Evolutionary conservation across 129 eudicot genomes (phyloP).

Genomic region (Helichrysum umbraculigerum): DNA sequence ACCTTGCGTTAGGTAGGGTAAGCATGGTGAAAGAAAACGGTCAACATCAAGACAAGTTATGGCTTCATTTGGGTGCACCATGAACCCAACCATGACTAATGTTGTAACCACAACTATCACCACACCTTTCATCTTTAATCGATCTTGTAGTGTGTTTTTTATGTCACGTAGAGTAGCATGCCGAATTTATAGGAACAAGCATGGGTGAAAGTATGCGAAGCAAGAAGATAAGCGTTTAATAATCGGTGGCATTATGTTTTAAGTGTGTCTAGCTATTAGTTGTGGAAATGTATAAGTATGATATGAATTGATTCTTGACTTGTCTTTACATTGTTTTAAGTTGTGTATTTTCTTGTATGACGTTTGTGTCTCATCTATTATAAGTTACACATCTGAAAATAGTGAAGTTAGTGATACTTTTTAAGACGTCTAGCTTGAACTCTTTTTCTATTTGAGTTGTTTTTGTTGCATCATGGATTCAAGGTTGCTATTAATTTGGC

Average conservation of each 20-base stretch:
- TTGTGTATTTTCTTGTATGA: background rate
- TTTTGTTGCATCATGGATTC: conserved; percentile 21
- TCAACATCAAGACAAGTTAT: conserved; percentile 28
- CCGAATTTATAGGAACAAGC: conserved; percentile 15
- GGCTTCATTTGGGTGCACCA: conserved; percentile 31
- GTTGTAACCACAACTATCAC: conserved; percentile 19
- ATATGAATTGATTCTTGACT: background rate
- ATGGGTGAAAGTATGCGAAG: background rate
- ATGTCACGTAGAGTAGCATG: background rate
- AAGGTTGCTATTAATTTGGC: conserved; percentile 7
- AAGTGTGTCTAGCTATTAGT: conserved; percentile 19
- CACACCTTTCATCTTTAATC: conserved; percentile 28
- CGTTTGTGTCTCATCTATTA: conserved; percentile 15
- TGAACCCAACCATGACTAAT: conserved; percentile 22
- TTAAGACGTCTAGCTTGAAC: conserved; percentile 11
- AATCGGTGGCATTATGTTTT: background rate
- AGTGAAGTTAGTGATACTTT: conserved; percentile 15
- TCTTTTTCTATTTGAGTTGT: conserved; percentile 23
- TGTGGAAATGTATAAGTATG: conserved; percentile 1
- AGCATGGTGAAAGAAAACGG: conserved; percentile 22
- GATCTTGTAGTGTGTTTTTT: background rate
- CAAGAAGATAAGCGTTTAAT: conserved; percentile 22
- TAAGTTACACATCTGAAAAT: conserved; percentile 17
- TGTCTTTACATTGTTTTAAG: conserved; percentile 21
- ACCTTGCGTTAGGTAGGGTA: conserved; percentile 9